Evolutionary conservation across 768 basidiomycete genomes (phyloP), one percentile per base, ranked within the genome.

Genomic region (Naganishia randhawae): DNA sequence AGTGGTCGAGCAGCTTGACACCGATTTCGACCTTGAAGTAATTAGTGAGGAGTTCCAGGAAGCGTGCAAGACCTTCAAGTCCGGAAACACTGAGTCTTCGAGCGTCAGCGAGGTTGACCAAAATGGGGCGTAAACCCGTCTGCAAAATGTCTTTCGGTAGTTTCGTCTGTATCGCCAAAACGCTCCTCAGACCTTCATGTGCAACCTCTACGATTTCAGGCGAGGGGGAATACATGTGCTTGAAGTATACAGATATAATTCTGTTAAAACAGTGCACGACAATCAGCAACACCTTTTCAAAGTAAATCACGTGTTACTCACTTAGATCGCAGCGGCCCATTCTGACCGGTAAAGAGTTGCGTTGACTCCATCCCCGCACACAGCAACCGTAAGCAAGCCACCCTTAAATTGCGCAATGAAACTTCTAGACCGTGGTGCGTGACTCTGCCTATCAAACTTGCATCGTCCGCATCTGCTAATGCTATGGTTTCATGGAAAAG

Each of bases 11-110:
- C 8, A 99, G 86, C 81, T 99, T 99, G 79, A 91, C 86, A 0
- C 96, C 96, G 69, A 99, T 98, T 82, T 99, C 96, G 19, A 99
- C 95, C 79, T 97, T 98, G 87, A 99, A 99, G 81, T 99, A 98
- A 78, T 97, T 97, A 42, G 93, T 96, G 65, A 99, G 82, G 8
- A 99, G 85, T 78, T 96, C 92, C 55, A 99, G 83, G 55, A 99
- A 85, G 14, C 95, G 88, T 14, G 94, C 95, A 27, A 99, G 83
- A 3, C 96, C 96, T 78, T 99, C 93, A 4, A 80, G 72, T 11
- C 94, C 94, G 5, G 90, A 86, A 29, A 96, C 90, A 8, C 92
- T 93, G 37, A 99, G 84, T 39, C 92, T 87, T 76, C 94, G 94
- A 41, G 94, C 91, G 80, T 98, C 96, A 1, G 94, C 93, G 29